Evolutionary conservation across 1,284 basidiomycete genomes (phyloP).

Genomic region (Spongispora temasekensis): DNA sequence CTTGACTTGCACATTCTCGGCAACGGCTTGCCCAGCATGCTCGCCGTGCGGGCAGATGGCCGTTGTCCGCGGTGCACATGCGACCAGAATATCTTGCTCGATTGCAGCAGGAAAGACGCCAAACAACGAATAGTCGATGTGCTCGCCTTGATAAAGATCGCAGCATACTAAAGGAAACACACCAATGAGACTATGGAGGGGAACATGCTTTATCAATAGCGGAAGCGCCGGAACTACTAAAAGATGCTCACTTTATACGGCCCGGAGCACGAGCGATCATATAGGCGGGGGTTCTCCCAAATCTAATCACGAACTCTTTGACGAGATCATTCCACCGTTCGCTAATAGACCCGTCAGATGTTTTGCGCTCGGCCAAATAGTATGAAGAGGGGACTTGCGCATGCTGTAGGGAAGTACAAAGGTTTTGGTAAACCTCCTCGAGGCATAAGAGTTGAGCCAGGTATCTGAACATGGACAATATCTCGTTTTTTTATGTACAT

Average conservation of each 20-base stretch:
- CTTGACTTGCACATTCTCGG: constrained; percentile 66
- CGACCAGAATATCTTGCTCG: constrained; percentile 84
- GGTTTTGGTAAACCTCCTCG: constrained; percentile 58
- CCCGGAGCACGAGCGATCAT: constrained; percentile 85
- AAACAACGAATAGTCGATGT: constrained; percentile 85
- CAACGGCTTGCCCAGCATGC: constrained; percentile 52
- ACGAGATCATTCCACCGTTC: constrained; percentile 67
- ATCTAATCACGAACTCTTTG: constrained; percentile 62
- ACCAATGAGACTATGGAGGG: constrained; percentile 35
- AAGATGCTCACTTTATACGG: constrained; percentile 72
- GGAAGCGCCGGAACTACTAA: not conserved
- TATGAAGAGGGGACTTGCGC: constrained; percentile 38
- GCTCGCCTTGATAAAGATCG: constrained; percentile 60
- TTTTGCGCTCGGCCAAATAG: not conserved
- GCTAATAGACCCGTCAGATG: constrained; percentile 30
- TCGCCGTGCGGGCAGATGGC: constrained; percentile 22
- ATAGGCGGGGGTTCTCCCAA: constrained; percentile 66
- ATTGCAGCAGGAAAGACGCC: constrained; percentile 84
- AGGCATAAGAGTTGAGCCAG: no score
- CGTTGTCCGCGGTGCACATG: constrained; percentile 62
- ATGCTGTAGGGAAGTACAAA: constrained; percentile 59
- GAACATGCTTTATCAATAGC: not conserved
- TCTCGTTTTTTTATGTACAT: no score
- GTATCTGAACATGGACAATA: no score
- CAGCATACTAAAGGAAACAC: no score